Evolutionary conservation across 129 eudicot genomes (phyloP).

Genomic region (Flaveria linearis): DNA sequence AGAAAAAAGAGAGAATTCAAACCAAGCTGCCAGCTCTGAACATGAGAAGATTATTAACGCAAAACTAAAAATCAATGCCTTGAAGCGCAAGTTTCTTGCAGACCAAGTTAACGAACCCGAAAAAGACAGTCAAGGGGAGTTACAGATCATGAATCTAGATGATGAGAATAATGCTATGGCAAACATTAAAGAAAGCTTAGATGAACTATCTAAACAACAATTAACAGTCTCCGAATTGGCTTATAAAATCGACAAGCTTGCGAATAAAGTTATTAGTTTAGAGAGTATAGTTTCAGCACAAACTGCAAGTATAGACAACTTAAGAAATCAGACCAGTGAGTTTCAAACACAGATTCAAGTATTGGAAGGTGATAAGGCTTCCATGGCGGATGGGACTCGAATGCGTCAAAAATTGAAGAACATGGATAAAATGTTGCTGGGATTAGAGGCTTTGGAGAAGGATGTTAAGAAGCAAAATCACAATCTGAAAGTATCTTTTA

Average conservation of each 20-base stretch:
- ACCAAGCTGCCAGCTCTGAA: constrained; percentile 48
- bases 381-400: constrained; percentile 35
- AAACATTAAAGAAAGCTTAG: constrained; percentile 32
- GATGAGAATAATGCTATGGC: background rate
- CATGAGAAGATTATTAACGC: constrained; percentile 49
- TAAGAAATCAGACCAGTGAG: constrained; percentile 56
- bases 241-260: constrained; percentile 70
- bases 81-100: constrained; percentile 38
- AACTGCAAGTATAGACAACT: constrained; percentile 57
- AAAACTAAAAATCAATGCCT: constrained; percentile 40
- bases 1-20: constrained; percentile 60
- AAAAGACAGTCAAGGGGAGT: constrained; percentile 14
- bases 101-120: constrained; percentile 30
- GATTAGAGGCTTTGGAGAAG: constrained; percentile 45
- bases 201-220: constrained; percentile 33
- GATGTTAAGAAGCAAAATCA: constrained; percentile 45
- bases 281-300: constrained; percentile 71
- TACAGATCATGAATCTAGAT: constrained; percentile 18
- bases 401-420: constrained; percentile 43
- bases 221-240: constrained; percentile 65
- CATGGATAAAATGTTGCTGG: constrained; percentile 54
- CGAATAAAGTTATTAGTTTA: constrained; percentile 59
- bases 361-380: constrained; percentile 69
- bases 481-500: constrained; percentile 43
- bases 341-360: constrained; percentile 56